Evolutionary conservation across 75 land plant species (phyloP).

Genomic region (Ceratopteris richardii): DNA sequence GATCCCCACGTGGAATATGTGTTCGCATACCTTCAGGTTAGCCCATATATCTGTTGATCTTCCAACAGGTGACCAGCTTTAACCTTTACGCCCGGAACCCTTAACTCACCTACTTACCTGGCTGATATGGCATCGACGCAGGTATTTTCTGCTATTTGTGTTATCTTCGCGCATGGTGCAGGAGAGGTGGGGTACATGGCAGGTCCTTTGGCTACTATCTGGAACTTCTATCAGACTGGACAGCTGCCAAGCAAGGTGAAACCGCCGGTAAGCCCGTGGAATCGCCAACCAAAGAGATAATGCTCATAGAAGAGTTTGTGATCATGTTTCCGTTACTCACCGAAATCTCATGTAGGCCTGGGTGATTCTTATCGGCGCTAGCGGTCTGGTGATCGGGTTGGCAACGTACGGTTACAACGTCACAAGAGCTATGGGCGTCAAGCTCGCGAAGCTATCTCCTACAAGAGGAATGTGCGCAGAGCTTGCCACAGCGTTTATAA

Average conservation of each 20-base stretch:
- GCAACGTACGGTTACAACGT: slow-evolving; percentile 21
- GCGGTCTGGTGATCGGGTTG: slow-evolving; percentile 15
- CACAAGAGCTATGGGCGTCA: slow-evolving; percentile 19
- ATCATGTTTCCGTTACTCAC: too few species aligned
- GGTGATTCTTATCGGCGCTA: slow-evolving; percentile 12
- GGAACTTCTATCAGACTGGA: slow-evolving; percentile 13
- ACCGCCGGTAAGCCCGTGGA: neutral
- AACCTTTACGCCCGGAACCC: too few species aligned
- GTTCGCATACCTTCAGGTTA: slow-evolving; percentile 13
- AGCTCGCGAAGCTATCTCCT: slow-evolving; percentile 20
- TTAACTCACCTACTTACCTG: too few species aligned
- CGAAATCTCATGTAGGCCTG: slow-evolving; percentile 1
- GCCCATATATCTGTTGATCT: neutral
- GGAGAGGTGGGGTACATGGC: slow-evolving; percentile 27
- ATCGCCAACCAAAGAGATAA: too few species aligned
- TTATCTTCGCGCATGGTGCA: slow-evolving; percentile 20
- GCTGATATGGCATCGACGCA: too few species aligned
- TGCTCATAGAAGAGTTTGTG: too few species aligned
- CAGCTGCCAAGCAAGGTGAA: neutral
- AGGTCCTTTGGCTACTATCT: slow-evolving; percentile 17
- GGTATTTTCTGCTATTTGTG: slow-evolving; percentile 21
- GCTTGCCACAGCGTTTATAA: slow-evolving; percentile 17
- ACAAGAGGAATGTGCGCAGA: slow-evolving; percentile 16
- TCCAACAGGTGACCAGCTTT: too few species aligned
- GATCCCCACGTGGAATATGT: slow-evolving; percentile 19